phyloP scores from a whole-genome alignment of 2,329 filamentous ascomycete genomes.

The Dryadomyces quercivorus region DNA sequence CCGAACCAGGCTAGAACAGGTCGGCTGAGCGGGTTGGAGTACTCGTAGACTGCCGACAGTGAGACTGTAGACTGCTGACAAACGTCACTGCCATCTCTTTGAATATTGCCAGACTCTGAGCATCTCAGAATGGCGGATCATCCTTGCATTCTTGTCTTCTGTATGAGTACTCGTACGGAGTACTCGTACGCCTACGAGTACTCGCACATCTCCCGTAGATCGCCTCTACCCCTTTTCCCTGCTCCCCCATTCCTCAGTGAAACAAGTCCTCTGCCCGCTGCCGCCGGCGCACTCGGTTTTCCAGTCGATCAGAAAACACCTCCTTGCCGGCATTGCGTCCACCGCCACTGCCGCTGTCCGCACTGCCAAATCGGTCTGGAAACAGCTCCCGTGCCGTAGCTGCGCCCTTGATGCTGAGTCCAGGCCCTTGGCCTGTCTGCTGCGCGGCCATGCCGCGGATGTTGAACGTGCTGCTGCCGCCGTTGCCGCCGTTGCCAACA shows the following conservation, averaged over 20 bases:
- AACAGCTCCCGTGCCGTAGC: constrained; percentile 54
- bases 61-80: too few species aligned
- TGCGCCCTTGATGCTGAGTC: constrained; percentile 54
- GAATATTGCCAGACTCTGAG: too few species aligned
- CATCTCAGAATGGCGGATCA: too few species aligned
- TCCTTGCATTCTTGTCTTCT: too few species aligned
- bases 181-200: too few species aligned
- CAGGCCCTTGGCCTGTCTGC: constrained; percentile 30
- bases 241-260: constrained; percentile 27
- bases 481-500: constrained; percentile 16
- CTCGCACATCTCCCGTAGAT: not conserved
- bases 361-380: constrained; percentile 42
- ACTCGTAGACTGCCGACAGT: too few species aligned
- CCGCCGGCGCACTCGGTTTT: constrained; percentile 45
- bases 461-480: constrained; percentile 25
- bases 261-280: constrained; percentile 65
- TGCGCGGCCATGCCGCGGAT: constrained; percentile 48
- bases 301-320: constrained; percentile 49
- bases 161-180: too few species aligned
- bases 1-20: too few species aligned
- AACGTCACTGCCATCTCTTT: too few species aligned
- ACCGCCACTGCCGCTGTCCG: not conserved
- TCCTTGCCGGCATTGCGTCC: constrained; percentile 52
- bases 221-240: not conserved
- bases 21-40: too few species aligned